Evolutionary conservation across 306 rosid species (phyloP).

Genomic region (Dryas octopetala): DNA sequence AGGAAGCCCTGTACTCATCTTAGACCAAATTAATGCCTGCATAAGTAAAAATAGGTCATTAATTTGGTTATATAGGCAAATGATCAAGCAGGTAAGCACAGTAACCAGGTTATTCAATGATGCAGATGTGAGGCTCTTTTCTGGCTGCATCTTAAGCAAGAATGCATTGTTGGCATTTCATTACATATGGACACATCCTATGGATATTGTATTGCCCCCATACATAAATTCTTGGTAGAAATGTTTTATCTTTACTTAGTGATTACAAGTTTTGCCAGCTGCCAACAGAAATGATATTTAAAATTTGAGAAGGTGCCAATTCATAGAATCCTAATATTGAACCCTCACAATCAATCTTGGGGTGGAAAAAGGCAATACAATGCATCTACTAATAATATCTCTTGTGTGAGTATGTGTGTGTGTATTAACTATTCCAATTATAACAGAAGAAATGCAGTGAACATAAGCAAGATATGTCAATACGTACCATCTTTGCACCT

Average conservation of each 20-base stretch:
- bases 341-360: not conserved
- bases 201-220: not conserved
- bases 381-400: not conserved
- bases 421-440: not conserved
- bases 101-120: slow-evolving; percentile 8
- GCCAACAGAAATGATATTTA: not conserved
- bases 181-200: not conserved
- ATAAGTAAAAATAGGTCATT: slow-evolving; percentile 15
- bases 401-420: not conserved
- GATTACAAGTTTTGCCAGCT: not conserved
- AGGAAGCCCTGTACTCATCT: slow-evolving; percentile 98
- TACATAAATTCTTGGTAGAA: not conserved
- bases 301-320: not conserved
- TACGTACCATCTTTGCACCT: slow-evolving; percentile 92
- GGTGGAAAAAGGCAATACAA: not conserved
- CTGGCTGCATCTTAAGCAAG: not conserved
- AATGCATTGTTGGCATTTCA: not conserved
- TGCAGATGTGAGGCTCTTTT: not conserved
- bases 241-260: not conserved
- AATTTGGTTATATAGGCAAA: slow-evolving; percentile 6
- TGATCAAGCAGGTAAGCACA: slow-evolving; percentile 16
- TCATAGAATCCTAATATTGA: not conserved
- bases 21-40: slow-evolving; percentile 98
- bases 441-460: slow-evolving; percentile 20
- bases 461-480: slow-evolving; percentile 17